These are phyloP conservation scores for Solanum bulbocastanum DNA, from an alignment of 257 asterid species.

Conservation along the genomic window DNA sequence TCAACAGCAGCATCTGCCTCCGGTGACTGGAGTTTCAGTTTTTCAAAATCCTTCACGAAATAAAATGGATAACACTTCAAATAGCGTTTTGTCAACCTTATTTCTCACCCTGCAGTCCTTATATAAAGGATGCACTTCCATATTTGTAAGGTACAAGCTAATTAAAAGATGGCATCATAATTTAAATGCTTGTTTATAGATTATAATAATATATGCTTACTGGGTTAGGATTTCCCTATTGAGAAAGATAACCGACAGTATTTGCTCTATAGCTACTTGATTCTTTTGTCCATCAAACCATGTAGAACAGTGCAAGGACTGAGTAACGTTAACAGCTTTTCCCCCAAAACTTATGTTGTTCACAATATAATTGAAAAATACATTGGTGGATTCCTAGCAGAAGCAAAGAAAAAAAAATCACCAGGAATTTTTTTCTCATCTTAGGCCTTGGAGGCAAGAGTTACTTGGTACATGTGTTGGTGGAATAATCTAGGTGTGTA, in stretches of 20 bases:
- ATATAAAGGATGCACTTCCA: background rate
- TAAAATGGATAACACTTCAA: background rate
- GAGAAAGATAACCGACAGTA: conserved; percentile 67
- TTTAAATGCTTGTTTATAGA: background rate
- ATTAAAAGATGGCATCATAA: background rate
- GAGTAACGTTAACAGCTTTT: background rate
- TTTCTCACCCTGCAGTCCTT: background rate
- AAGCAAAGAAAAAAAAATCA: background rate
- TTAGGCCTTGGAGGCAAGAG: background rate
- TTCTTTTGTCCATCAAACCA: conserved; percentile 87
- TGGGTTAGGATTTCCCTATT: conserved; percentile 64
- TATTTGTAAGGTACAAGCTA: background rate
- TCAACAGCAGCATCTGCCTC: conserved; percentile 80
- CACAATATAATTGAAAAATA: background rate
- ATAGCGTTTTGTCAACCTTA: background rate
- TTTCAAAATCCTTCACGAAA: conserved; percentile 50
- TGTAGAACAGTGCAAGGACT: conserved; percentile 11
- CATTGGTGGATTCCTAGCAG: background rate
- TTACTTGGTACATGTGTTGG: background rate
- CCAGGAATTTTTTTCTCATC: background rate
- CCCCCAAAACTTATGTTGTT: background rate
- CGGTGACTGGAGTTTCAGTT: conserved; percentile 56
- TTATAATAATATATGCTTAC: conserved; percentile 30
- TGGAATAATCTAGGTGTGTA: background rate
- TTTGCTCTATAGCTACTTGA: conserved; percentile 81